Percentiles rank a stretch among this genome's conserved stretches.
phyloP scores from a whole-genome alignment of 2,329 filamentous ascomycete species.

The Alternaria metachromatica region DNA sequence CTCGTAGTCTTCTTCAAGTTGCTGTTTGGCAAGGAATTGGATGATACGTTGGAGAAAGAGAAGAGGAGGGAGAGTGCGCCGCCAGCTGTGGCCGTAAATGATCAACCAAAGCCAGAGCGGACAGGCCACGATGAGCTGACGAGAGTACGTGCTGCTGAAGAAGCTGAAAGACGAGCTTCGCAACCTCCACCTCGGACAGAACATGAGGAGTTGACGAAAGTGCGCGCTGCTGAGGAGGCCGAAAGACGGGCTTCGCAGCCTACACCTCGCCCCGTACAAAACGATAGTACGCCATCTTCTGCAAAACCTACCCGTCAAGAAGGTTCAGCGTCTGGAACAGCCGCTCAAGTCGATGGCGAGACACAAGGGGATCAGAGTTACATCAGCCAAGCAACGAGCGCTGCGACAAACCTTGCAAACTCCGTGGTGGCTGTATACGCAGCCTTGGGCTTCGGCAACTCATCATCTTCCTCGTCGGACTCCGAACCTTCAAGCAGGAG shows the following conservation, averaged over 20 bases:
- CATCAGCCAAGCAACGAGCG: slow-evolving; percentile 16
- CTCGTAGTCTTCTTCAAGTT: slow-evolving; percentile 56
- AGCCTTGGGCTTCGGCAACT: slow-evolving; percentile 43
- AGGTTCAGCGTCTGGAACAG: background rate
- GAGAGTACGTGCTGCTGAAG: background rate
- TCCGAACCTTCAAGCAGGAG: slow-evolving; percentile 5
- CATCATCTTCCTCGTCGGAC: slow-evolving; percentile 26
- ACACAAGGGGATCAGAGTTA: slow-evolving; percentile 12
- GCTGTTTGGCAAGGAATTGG: slow-evolving; percentile 53
- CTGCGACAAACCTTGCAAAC: slow-evolving; percentile 26
- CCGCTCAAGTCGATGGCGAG: background rate
- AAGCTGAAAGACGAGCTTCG: background rate
- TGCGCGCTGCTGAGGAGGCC: background rate
- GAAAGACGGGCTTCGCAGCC: background rate
- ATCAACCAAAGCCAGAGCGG: background rate
- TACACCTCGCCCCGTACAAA: background rate
- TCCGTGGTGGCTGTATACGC: slow-evolving; percentile 37
- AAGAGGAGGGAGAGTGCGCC: background rate
- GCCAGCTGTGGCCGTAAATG: background rate
- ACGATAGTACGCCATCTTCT: background rate
- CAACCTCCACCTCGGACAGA: background rate
- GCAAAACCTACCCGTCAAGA: background rate
- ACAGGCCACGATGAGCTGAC: slow-evolving; percentile 3
- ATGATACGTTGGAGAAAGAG: slow-evolving; percentile 38
- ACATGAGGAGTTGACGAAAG: background rate